Evolutionary conservation across 495 filamentous ascomycete genomes (phyloP), one percentile per base, ranked within the genome.

Genomic region (Xylaria acuta): DNA sequence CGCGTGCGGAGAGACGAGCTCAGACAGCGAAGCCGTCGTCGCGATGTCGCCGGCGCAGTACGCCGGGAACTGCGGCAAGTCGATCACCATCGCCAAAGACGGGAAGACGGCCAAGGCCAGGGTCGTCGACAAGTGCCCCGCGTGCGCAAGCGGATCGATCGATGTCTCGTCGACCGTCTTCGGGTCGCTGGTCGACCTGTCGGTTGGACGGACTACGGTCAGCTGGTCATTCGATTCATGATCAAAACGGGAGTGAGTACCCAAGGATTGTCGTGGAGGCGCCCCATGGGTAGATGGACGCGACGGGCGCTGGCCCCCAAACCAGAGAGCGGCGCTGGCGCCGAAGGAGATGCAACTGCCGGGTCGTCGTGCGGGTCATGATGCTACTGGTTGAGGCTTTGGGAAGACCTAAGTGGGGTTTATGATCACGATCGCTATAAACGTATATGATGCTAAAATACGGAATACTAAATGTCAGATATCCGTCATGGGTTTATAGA

Each of bases 121-220:
- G n/a, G 88, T 93, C 60, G 88, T 88, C 51, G 92, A 95, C 86
- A 92, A 93, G 85, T 95, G 92, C 87, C 87, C 88, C 79, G 88
- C 87, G 72, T 94, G 92, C 78, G 77, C 74, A 0, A 73, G 47
- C 20, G 76, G 76, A 38, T 70, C 78, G 36, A 84, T 89, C 67
- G 86, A 89, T 72, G 84, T 85, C 41, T 83, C 83, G 65, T 77
- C 84, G 67, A 75, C 80, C 65, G 82, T 83, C 45, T 89, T 88
- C 76, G 4, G 69, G 40, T 76, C 82, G 43, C 79, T 89, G 40
- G 81, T 74, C 22, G 54, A 69, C 38, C 72, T 83, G 25, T 74
- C 68, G 51, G 79, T 72, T 67, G 85, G 85, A 45, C 79, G 85
- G 53, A 71, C 72, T 12, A 54, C 70, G 45, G 81, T 85, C 27